Conservation (phyloP, 345 rosid genomes). For the Raphanus sativus region DNA sequence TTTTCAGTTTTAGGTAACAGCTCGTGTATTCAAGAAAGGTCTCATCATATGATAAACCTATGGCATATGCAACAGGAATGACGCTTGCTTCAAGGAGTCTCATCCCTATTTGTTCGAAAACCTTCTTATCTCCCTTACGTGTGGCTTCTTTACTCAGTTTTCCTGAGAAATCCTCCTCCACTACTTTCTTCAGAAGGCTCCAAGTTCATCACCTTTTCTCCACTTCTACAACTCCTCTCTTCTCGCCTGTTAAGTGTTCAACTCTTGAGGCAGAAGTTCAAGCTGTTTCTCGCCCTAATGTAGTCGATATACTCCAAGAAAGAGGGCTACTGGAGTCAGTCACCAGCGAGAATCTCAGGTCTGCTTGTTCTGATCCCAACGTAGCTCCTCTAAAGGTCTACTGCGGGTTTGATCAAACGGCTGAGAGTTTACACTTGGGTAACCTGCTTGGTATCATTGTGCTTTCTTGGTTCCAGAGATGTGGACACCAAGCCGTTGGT, state of each 20-base stretch:
- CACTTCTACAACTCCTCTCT: slow-evolving; percentile 29
- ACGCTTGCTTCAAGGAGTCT: slow-evolving; percentile 43
- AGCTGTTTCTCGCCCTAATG: slow-evolving; percentile 46
- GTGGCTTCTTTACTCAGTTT: slow-evolving; percentile 26
- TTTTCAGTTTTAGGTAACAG: slow-evolving; percentile 6
- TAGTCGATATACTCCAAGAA: slow-evolving; percentile 68
- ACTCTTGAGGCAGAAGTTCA: slow-evolving; percentile 38
- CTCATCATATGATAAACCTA: background rate
- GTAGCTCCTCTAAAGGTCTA: slow-evolving; percentile 58
- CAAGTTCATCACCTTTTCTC: slow-evolving; percentile 24
- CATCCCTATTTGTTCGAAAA: slow-evolving; percentile 38
- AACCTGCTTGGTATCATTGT: slow-evolving; percentile 91
- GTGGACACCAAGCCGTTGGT: slow-evolving; percentile 86
- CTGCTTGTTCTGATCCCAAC: slow-evolving; percentile 48
- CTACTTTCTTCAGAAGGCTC: slow-evolving; percentile 20
- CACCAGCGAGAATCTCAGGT: slow-evolving; percentile 75
- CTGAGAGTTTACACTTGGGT: slow-evolving; percentile 88
- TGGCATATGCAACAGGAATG: slow-evolving; percentile 37
- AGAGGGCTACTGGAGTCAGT: slow-evolving; percentile 82
- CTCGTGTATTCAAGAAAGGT: background rate
- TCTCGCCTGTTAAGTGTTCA: slow-evolving; percentile 45
- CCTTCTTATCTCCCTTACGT: slow-evolving; percentile 38
- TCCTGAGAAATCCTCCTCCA: slow-evolving; percentile 24
- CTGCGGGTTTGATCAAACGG: slow-evolving; percentile 97
- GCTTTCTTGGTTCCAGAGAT: slow-evolving; percentile 89